These are phyloP conservation scores for Cucumis cinereus DNA, from an alignment of 306 rosid genomes.

Conservation along the genomic window DNA sequence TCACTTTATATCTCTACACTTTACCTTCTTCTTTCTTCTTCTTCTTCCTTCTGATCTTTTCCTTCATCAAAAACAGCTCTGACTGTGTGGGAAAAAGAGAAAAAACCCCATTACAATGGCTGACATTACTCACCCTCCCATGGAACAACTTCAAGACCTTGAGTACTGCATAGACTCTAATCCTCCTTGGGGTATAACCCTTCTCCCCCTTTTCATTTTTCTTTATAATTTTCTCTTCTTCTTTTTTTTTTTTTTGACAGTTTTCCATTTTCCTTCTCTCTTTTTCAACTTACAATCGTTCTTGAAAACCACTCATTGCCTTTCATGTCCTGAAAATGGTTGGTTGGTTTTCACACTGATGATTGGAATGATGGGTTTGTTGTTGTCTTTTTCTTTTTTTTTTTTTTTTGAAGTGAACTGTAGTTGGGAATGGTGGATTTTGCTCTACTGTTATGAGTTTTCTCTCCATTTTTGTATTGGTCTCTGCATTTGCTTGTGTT, in stretches of 20 bases:
- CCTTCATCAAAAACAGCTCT: slow-evolving; percentile 7
- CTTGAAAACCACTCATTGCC: background rate
- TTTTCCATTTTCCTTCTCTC: background rate
- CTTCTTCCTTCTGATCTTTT: slow-evolving; percentile 12
- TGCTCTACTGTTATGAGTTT: background rate
- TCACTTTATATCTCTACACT: slow-evolving; percentile 46
- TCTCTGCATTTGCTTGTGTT: background rate
- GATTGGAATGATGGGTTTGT: background rate
- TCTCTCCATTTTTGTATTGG: background rate
- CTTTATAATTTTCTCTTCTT: background rate
- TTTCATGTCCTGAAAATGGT: background rate
- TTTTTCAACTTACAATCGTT: background rate
- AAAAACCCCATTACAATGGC: slow-evolving; percentile 51
- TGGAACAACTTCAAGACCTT: slow-evolving; percentile 99
- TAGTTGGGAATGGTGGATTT: background rate
- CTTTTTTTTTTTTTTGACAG: too few relatives aligned
- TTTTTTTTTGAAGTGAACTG: background rate
- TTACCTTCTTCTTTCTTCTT: slow-evolving; percentile 44
- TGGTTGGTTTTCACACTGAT: background rate
- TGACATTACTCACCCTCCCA: slow-evolving; percentile 84
- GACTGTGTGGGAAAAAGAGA: slow-evolving; percentile 1
- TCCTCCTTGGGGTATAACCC: slow-evolving; percentile 82
- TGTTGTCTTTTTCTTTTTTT: background rate
- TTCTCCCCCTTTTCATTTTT: slow-evolving; percentile 4
- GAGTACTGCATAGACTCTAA: slow-evolving; percentile 97